These are phyloP conservation scores for Isochrysis galbana DNA, from an alignment of 78 protist species.

Conservation along the genomic window DNA sequence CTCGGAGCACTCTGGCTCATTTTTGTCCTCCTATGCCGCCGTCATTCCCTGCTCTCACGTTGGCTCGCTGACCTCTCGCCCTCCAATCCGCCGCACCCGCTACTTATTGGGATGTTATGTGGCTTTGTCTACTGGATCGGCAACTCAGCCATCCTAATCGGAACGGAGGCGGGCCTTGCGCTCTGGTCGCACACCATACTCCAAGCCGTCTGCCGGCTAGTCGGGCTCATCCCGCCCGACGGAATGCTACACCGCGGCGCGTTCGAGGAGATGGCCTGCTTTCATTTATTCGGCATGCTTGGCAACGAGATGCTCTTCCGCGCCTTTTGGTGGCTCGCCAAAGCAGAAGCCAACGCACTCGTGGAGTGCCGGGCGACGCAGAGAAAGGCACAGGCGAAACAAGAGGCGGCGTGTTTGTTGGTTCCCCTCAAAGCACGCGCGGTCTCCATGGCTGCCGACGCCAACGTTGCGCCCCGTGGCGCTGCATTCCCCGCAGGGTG, in stretches of 20 bases:
- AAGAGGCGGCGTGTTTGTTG: no score
- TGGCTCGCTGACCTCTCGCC: not conserved
- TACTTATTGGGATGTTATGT: not conserved
- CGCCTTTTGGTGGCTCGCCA: not conserved
- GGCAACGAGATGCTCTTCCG: conserved; percentile 12
- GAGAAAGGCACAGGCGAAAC: no score
- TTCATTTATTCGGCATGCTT: not conserved
- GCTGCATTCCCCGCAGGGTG: no score
- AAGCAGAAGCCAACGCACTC: not conserved
- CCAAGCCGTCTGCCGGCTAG: not conserved
- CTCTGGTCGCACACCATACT: not conserved
- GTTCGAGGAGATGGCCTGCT: conserved; percentile 10
- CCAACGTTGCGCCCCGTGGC: no score
- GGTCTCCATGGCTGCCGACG: no score
- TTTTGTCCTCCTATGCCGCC: not conserved
- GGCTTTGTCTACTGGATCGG: not conserved
- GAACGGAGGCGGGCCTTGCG: not conserved
- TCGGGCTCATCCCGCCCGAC: not conserved
- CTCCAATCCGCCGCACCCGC: not conserved
- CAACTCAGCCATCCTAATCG: not conserved
- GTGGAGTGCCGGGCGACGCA: no score
- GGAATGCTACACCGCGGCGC: not conserved
- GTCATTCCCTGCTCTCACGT: not conserved
- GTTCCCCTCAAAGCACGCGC: no score
- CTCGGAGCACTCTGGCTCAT: not conserved